phyloP scores from a whole-genome alignment of 1,284 basidiomycete genomes.

The Ustilago bromivora region DNA sequence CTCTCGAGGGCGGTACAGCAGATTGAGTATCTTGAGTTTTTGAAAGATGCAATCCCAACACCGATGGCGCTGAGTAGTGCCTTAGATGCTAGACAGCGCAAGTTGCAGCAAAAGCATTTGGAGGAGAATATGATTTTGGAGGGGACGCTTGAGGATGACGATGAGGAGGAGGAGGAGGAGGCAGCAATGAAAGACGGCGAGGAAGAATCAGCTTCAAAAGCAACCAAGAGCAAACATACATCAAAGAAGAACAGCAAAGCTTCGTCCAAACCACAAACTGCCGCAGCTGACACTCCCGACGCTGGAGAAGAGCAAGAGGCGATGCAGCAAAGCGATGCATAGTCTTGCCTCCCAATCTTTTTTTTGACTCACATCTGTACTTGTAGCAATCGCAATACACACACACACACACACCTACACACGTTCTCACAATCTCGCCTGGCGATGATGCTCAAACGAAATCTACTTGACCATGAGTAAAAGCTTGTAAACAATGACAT shows the following conservation, averaged over 20 bases:
- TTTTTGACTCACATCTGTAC: constrained; percentile 5
- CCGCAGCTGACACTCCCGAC: not conserved
- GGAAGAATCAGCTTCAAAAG: constrained; percentile 11
- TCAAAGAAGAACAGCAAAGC: constrained; percentile 30
- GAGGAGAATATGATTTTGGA: constrained; percentile 49
- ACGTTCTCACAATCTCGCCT: not conserved
- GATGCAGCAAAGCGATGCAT: constrained; percentile 37
- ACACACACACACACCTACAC: not conserved
- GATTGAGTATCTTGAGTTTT: constrained; percentile 56
- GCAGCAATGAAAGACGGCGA: constrained; percentile 10
- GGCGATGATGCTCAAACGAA: not conserved
- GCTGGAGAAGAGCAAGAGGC: constrained; percentile 3
- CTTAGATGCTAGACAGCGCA: constrained; percentile 46
- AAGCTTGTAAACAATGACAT: not conserved
- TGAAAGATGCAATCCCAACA: constrained; percentile 56
- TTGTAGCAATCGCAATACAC: not conserved
- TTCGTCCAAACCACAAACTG: constrained; percentile 2
- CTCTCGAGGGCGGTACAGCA: constrained; percentile 58
- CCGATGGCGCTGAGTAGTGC: constrained; percentile 51
- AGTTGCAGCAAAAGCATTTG: constrained; percentile 31
- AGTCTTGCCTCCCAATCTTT: not conserved
- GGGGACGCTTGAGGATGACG: constrained; percentile 38
- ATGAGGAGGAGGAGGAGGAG: constrained; percentile 18
- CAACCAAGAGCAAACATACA: constrained; percentile 19
- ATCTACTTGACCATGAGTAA: constrained; percentile 6